Conservation (phyloP, 208 protist genomes). For the Trypanosoma platydactyli region DNA sequence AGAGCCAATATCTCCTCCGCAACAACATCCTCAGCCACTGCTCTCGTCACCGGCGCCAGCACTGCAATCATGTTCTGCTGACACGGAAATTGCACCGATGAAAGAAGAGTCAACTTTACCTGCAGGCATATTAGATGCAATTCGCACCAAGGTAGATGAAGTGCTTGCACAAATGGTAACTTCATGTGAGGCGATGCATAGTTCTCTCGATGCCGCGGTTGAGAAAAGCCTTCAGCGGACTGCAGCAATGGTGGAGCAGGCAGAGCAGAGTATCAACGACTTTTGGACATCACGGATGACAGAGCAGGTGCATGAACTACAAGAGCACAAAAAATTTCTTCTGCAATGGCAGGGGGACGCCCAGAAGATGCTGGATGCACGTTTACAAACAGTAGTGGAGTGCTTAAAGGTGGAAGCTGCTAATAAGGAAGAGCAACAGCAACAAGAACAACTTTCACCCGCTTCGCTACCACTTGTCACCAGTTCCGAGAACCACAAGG, state of each 20-base stretch:
- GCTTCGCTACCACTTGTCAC: background rate
- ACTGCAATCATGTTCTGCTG: background rate
- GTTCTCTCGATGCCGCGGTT: constrained; percentile 11
- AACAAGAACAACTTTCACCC: background rate
- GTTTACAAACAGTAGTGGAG: background rate
- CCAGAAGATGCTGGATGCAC: background rate
- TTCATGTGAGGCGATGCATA: constrained; percentile 5
- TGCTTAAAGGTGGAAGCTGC: background rate
- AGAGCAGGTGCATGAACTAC: constrained; percentile 6
- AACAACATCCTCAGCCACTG: background rate
- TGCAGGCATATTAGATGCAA: background rate
- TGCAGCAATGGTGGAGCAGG: constrained; percentile 4
- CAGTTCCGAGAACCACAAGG: background rate
- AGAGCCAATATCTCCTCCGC: background rate
- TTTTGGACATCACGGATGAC: background rate
- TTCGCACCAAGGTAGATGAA: constrained; percentile 5
- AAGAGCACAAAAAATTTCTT: background rate
- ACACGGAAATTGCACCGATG: background rate
- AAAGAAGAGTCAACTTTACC: background rate
- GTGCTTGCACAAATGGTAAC: constrained; percentile 8
- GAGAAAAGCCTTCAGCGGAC: constrained; percentile 6
- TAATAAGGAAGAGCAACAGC: no score
- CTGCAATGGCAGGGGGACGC: constrained; percentile 3
- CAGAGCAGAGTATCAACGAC: constrained; percentile 7
- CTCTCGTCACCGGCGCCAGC: no score